Percentiles rank a stretch among this genome's conserved stretches.
Evolutionary conservation across 2,329 filamentous ascomycete genomes (phyloP).

Genomic region (Helotiales sp.): DNA sequence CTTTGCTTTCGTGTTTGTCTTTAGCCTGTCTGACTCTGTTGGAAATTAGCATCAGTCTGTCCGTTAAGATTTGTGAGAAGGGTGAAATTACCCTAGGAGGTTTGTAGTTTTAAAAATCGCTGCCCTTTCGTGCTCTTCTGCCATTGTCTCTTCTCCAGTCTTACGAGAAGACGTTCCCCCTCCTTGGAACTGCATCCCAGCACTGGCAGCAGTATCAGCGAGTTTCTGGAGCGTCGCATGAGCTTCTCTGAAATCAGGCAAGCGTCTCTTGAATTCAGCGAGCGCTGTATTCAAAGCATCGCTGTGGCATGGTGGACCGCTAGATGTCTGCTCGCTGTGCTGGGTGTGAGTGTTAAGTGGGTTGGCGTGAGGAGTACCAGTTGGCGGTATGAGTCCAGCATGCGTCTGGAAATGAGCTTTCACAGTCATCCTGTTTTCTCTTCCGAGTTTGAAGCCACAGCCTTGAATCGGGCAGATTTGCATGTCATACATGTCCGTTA

Average conservation of each 20-base stretch:
- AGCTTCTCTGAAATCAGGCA: constrained; percentile 8
- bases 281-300: background rate
- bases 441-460: background rate
- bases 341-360: no score
- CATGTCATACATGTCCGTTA: background rate
- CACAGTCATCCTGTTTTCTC: background rate
- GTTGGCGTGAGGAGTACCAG: background rate
- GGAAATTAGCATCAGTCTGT: background rate
- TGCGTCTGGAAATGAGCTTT: background rate
- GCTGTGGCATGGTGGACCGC: background rate
- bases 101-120: background rate
- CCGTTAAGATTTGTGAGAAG: background rate
- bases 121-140: background rate
- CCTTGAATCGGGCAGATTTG: background rate
- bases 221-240: background rate
- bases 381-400: background rate
- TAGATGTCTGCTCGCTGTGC: background rate
- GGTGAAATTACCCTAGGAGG: background rate
- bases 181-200: background rate
- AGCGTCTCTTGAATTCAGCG: background rate
- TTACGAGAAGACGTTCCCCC: background rate
- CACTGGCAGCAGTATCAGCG: background rate
- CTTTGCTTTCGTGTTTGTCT: background rate
- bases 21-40: background rate
- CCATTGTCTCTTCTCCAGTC: background rate